These are phyloP conservation scores for Suillus cothurnatus DNA, from an alignment of 768 basidiomycete genomes.

Conservation along the genomic window DNA sequence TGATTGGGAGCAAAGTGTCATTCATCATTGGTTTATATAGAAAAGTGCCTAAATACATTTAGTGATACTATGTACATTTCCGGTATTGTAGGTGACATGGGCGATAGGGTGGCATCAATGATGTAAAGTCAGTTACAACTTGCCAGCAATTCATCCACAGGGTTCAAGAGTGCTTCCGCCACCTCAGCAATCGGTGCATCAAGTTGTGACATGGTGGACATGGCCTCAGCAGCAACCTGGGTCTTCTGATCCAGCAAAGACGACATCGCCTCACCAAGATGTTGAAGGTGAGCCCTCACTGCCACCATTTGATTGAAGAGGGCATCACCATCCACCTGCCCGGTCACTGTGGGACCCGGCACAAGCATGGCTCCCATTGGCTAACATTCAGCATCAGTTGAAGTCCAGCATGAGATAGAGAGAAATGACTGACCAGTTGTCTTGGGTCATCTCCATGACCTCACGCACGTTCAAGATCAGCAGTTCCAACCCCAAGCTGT, in stretches of 20 bases:
- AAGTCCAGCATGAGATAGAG: background rate
- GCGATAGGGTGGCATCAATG: no score
- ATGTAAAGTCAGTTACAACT: background rate
- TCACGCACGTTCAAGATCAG: accelerated
- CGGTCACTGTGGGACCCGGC: background rate
- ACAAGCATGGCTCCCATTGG: background rate
- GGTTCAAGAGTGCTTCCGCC: background rate
- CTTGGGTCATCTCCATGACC: background rate
- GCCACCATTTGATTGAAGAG: background rate
- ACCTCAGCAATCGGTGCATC: background rate
- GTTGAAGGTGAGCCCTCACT: background rate
- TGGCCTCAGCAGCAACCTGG: accelerated
- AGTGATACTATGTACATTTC: background rate
- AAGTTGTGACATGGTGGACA: background rate
- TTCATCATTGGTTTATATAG: background rate
- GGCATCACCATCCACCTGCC: background rate
- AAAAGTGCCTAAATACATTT: background rate
- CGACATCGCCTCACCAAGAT: background rate
- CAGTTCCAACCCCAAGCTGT: background rate
- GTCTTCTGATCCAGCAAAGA: background rate
- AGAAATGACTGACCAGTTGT: background rate
- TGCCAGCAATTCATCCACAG: accelerated
- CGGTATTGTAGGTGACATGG: background rate
- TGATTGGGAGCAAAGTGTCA: background rate
- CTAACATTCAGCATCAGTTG: background rate